These are phyloP conservation scores for Lactarius sanguifluus DNA, from an alignment of 768 basidiomycete genomes.

Conservation along the genomic window DNA sequence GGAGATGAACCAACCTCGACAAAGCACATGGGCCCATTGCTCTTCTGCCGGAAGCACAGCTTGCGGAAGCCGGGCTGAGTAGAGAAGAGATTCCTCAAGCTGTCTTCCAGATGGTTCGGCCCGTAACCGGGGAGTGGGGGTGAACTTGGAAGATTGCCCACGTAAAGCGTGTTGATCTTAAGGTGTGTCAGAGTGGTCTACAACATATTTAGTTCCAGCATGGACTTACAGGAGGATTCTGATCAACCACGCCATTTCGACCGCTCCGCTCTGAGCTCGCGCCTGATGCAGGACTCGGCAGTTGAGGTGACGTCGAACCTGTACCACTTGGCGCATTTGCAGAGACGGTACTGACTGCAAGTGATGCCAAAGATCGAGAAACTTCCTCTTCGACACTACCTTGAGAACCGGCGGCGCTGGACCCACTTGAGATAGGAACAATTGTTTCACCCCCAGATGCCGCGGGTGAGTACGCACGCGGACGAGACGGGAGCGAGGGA, in stretches of 20 bases:
- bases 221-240: conserved; percentile 84
- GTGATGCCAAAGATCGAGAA: conserved; percentile 38
- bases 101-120: conserved; percentile 82
- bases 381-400: conserved; percentile 39
- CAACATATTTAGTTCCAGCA: not conserved
- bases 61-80: conserved; percentile 83
- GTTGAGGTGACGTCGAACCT: conserved; percentile 65
- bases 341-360: conserved; percentile 50
- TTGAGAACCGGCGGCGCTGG: conserved; percentile 45
- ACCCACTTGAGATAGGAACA: conserved; percentile 41
- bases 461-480: conserved; percentile 33
- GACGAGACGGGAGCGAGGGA: conserved; percentile 34
- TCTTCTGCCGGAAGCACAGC: conserved; percentile 93
- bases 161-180: conserved; percentile 96
- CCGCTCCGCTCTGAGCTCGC: conserved; percentile 44
- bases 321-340: conserved; percentile 32
- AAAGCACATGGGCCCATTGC: conserved; percentile 98
- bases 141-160: conserved; percentile 92
- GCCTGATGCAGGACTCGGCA: conserved; percentile 74
- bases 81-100: conserved; percentile 78
- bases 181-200: conserved; percentile 17
- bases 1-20: conserved; percentile 66
- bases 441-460: conserved; percentile 34
- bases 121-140: conserved; percentile 70
- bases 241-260: conserved; percentile 57